Evolutionary conservation across 2,329 filamentous ascomycete species (phyloP), one percentile per base, ranked within the genome.

Genomic region (Sclerotinia borealis): DNA sequence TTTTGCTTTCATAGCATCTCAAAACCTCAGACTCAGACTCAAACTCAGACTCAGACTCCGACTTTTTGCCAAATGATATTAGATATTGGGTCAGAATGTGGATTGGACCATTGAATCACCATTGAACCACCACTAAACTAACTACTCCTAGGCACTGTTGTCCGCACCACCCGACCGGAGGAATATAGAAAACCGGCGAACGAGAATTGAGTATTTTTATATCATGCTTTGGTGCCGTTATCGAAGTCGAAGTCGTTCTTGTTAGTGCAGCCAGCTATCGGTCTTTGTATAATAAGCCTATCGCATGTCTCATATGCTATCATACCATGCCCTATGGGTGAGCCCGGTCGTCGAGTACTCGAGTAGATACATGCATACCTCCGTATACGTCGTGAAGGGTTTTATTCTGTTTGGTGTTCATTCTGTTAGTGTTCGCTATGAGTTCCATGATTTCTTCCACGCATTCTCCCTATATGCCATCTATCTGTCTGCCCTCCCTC

Each of bases 111-210:
- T 39, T 54, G 36, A 22, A 39, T 39, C 8, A 34, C 34, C 27
- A 45, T 45, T 31, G 27, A 45, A 56, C 39, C 37, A 56, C 49
- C 41, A 19, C 52, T 25, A n/a, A n/a, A n/a, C n/a, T n/a, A n/a
- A n/a, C n/a, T n/a, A n/a, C n/a, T n/a, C n/a, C n/a, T n/a, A n/a
- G n/a, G n/a, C n/a, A 45, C 54, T 45, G 39, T 45, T 45, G 39
- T 45, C 54, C 54, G 15, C 41, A 45, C 39, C 54, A 45, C 39
- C n/a, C 29, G n/a, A 58, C 54, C n/a, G 54, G 54, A 58, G n/a
- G n/a, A 45, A 58, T 58, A 36, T 47, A 15, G 29, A 1, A 1
- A 43, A 19, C 45, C 54, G 11, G 41, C 39, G 39, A 58, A 58
- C 45, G 54, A 45, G 39, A 58, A 25, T 25, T 29, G 29, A 22